phyloP scores from a whole-genome alignment of 2,329 filamentous ascomycete genomes.

The Anthostomella pinea region DNA sequence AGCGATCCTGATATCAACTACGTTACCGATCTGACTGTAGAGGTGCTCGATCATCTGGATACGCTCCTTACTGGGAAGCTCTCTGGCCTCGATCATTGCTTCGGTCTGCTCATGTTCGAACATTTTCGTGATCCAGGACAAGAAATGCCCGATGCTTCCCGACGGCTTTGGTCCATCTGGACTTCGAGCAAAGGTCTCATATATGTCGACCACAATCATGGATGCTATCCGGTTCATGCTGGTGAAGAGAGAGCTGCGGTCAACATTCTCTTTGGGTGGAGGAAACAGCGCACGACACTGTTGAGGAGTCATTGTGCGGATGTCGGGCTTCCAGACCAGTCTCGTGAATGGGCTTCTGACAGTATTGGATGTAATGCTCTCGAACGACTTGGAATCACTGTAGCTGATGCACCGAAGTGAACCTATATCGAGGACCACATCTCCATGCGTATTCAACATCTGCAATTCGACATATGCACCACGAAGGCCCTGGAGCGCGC shows the following conservation, averaged over 20 bases:
- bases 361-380: conserved; percentile 3
- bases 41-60: conserved; percentile 3
- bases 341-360: conserved; percentile 12
- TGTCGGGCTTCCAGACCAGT: conserved; percentile 13
- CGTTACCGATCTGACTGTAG: not conserved
- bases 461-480: conserved; percentile 13
- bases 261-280: conserved; percentile 13
- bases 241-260: conserved; percentile 1
- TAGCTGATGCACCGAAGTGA: conserved; percentile 3
- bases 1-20: conserved; percentile 6
- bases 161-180: not conserved
- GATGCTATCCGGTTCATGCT: conserved; percentile 5
- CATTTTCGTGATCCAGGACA: conserved; percentile 3
- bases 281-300: conserved; percentile 4
- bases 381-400: conserved; percentile 1
- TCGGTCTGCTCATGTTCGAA: conserved; percentile 2
- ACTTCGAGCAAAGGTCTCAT: not conserved
- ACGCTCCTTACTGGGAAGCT: conserved; percentile 7
- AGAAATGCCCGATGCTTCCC: not conserved
- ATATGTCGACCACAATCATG: conserved; percentile 6
- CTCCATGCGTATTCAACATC: conserved; percentile 8
- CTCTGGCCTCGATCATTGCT: conserved; percentile 3
- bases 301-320: too few species aligned
- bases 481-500: conserved; percentile 10
- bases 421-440: conserved; percentile 10